Conservation (phyloP, 768 basidiomycete genomes). For the Sarcodon aspratus region DNA sequence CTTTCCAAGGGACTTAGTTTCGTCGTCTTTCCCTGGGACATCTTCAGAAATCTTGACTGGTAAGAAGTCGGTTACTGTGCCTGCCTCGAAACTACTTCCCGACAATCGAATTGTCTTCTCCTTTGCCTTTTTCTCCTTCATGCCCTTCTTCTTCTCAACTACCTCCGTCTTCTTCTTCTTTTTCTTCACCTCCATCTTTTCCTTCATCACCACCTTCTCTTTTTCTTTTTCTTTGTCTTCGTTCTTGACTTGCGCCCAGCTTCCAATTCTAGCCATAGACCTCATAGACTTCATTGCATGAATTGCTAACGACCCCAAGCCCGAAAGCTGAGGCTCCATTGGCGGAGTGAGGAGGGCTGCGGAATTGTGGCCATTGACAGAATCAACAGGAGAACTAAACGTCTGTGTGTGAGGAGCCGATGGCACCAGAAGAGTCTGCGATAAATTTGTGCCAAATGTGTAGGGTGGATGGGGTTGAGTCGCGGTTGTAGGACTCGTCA, state of each 20-base stretch:
- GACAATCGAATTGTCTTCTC: conserved; percentile 31
- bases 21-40: conserved; percentile 9
- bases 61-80: conserved; percentile 30
- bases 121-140: conserved; percentile 14
- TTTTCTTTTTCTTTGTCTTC: conserved; percentile 19
- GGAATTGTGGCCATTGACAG: neutral
- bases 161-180: conserved; percentile 20
- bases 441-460: conserved; percentile 8
- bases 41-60: conserved; percentile 5
- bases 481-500: conserved; percentile 15
- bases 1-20: conserved; percentile 27
- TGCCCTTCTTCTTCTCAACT: too few relatives aligned
- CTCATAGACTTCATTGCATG: conserved; percentile 72
- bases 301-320: conserved; percentile 57
- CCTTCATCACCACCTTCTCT: conserved; percentile 13
- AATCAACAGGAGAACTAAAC: neutral
- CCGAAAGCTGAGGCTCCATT: conserved; percentile 4
- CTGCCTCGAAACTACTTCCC: conserved; percentile 58
- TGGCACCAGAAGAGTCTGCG: conserved; percentile 5
- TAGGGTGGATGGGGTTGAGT: conserved; percentile 5
- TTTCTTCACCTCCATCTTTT: conserved; percentile 25
- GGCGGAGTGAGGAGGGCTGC: conserved; percentile 4
- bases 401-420: neutral
- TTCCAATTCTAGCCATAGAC: conserved; percentile 59
- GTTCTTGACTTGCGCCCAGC: conserved; percentile 48